Evolutionary conservation across 1,284 basidiomycete genomes (phyloP), one percentile per base, ranked within the genome.

Genomic region (Sparassis latifolia): DNA sequence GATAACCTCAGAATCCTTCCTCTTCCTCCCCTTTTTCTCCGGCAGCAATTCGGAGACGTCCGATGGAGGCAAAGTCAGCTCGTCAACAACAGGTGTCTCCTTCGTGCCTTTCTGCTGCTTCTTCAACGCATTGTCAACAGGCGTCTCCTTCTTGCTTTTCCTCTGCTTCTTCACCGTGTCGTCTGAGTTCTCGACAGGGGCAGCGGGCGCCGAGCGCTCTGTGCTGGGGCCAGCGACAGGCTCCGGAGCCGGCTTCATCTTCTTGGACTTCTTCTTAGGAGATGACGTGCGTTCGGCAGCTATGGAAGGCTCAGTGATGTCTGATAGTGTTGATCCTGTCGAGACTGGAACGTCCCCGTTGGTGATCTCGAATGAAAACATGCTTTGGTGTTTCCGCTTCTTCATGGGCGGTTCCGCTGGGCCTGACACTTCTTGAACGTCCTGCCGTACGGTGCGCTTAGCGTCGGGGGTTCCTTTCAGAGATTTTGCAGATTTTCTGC

Each of bases 11-110:
- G n/a, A 5, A 31, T 49, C 39, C 40, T 51, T 46, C 9, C 27
- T 47, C 31, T 52, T 52, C 48, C 44, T 51, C 48, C 48, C 47
- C 39, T 51, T 58, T 46, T 42, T 33, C 42, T 45, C 20, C 20
- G 20, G 20, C 20, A 20, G 20, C 20, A 20, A 20, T 20, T 20
- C 20, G 20, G 20, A 20, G 20, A 20, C 20, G 20, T 20, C 20
- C 20, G 20, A 20, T 20, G 20, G 20, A 20, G 20, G 20, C 20
- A 20, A 20, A 20, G 20, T 20, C 20, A 20, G 20, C 20, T 20
- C 20, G 20, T 20, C 20, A 20, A 20, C 20, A 20, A 20, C 20
- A 20, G 20, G 20, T 20, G 20, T 20, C 20, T 20, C 20, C 20
- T 20, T 20, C 20, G 20, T 20, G 20, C 20, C 1, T 20, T 20